Percentiles rank a stretch among this genome's conserved stretches.
Evolutionary conservation across 192 early-diverging fungal species (phyloP).

Genomic region (Coemansia sp.): DNA sequence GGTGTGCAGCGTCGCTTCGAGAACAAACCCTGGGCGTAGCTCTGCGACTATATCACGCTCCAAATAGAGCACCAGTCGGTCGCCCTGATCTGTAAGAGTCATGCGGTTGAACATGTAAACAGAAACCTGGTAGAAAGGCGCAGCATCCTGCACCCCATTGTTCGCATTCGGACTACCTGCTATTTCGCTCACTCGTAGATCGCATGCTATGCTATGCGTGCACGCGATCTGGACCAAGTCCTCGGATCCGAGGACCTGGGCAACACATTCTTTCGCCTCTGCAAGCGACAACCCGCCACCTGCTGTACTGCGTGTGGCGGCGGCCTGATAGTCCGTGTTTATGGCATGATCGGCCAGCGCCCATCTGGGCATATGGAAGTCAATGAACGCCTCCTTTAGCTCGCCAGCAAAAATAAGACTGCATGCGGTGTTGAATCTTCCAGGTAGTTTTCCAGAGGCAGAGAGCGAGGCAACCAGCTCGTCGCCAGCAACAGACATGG

Average conservation of each 20-base stretch:
- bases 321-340: neutral
- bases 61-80: constrained; percentile 23
- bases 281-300: constrained; percentile 8
- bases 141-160: neutral
- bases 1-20: constrained; percentile 43
- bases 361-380: constrained; percentile 44
- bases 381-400: constrained; percentile 17
- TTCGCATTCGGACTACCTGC: neutral
- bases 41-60: constrained; percentile 17
- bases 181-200: constrained; percentile 24
- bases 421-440: constrained; percentile 38
- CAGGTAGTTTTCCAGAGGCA: constrained; percentile 26
- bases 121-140: constrained; percentile 7
- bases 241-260: constrained; percentile 4
- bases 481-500: constrained; percentile 14
- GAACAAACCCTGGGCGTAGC: constrained; percentile 28
- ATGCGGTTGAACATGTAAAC: constrained; percentile 27
- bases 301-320: neutral
- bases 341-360: constrained; percentile 11
- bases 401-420: constrained; percentile 44
- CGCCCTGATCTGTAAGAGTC: constrained; percentile 14
- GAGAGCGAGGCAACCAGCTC: constrained; percentile 22
- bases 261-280: constrained; percentile 18
- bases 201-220: constrained; percentile 22
- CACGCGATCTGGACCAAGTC: constrained; percentile 12